Conservation (phyloP, 148 eudicot species). For the Chenopodium berlandieri region DNA sequence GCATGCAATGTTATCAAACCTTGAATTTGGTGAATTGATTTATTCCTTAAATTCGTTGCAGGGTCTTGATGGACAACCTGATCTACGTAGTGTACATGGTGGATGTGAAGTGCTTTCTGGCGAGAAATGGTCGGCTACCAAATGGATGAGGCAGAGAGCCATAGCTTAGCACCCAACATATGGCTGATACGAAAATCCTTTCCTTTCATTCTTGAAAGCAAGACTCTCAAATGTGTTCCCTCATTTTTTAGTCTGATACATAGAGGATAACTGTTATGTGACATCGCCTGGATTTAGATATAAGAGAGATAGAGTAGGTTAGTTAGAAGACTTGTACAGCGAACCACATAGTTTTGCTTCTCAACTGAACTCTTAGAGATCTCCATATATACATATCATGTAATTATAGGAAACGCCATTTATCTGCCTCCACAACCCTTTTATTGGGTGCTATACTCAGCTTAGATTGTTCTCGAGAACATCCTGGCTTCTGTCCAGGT, state of each 20-base stretch:
- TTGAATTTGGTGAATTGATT: background rate
- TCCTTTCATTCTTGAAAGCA: background rate
- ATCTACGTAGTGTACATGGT: constrained; percentile 81
- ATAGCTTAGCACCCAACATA: constrained; percentile 29
- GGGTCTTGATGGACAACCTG: constrained; percentile 93
- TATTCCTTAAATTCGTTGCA: constrained; percentile 27
- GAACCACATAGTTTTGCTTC: constrained; percentile 28
- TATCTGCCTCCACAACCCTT: background rate
- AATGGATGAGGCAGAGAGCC: constrained; percentile 92
- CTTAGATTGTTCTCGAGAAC: background rate
- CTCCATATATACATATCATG: constrained; percentile 5
- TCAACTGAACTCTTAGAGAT: background rate
- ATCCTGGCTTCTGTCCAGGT: background rate
- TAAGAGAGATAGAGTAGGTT: constrained; percentile 12
- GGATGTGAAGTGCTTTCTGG: constrained; percentile 89
- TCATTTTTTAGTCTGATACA: constrained; percentile 9
- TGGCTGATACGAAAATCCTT: background rate
- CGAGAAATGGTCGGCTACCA: constrained; percentile 98
- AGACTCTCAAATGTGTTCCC: background rate
- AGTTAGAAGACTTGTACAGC: constrained; percentile 29
- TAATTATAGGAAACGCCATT: constrained; percentile 13
- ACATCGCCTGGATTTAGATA: background rate
- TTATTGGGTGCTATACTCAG: background rate
- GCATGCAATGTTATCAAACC: no score
- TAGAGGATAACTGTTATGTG: background rate